Base-by-base conservation (phyloP, 208 protist species). In the Trypanosoma mega region DNA sequence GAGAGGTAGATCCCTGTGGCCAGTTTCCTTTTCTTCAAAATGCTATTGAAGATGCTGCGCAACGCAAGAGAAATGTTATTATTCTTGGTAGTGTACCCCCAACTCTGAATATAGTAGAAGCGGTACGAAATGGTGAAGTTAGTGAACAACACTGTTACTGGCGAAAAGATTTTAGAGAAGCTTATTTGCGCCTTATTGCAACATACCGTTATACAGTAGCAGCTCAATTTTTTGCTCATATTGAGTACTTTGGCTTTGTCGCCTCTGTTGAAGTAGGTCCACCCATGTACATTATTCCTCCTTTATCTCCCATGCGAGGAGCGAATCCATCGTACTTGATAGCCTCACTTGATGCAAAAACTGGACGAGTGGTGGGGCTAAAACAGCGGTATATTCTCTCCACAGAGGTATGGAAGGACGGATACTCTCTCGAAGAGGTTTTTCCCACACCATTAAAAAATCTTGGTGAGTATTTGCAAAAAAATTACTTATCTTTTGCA, bases 71-170 rank as follows among this genome's bases (percentile, higher is more conserved):
- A 36, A 84, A 78, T 50, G 85, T 82, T 16, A 79, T 95, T 45
- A 75, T 95, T 50, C 8, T 93, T 33, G 82, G 83, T 20, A 78
- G 90, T 63, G 74, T 85, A 16, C 89, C 89, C 9, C 83, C 89
- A 9, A 61, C 72, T 34, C 31, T 86, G 14, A 66, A 89, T 45
- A 64, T 87, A 11, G 37, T 30, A 26, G 50, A 67, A 3, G 78
- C 86, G 45, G 54, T 90, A 60, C 64, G 48, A 5, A 71, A 41
- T 29, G 37, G 44, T 20, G 57, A 41, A 58, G 49, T 64, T 29
- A 2, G 24, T 44, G 50, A 58, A 21, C 55, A 47, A 20, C 14
- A 18, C 11, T 64, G 20, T 56, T 88, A 76, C 58, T 95, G 89
- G 85, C 79, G 84, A 51, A 49, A 78, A 3, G 33, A 59, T 5